Conservation (phyloP, 2,329 filamentous ascomycete genomes). For the Pseudocercospora vitis region DNA sequence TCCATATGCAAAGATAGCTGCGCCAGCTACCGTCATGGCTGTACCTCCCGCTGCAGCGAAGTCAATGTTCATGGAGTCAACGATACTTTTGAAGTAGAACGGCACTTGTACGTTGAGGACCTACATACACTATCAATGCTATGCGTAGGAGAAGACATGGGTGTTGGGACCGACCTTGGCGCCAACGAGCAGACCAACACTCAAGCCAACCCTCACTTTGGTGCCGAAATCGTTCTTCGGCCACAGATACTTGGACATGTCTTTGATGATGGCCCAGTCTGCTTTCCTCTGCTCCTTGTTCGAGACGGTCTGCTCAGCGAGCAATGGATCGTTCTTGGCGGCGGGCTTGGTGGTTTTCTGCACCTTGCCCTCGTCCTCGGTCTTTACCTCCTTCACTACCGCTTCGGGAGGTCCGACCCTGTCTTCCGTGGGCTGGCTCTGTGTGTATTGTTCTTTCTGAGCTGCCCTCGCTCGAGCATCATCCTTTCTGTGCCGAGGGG, state of each 20-base stretch:
- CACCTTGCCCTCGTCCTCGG: constrained; percentile 22
- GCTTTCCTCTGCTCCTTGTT: constrained; percentile 90
- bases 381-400: constrained; percentile 16
- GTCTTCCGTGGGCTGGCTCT: constrained; percentile 32
- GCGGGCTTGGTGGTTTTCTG: constrained; percentile 34
- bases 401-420: constrained; percentile 39
- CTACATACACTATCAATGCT: constrained; percentile 43
- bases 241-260: constrained; percentile 96
- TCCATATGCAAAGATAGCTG: constrained; percentile 88
- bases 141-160: constrained; percentile 13
- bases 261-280: constrained; percentile 97
- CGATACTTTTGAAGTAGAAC: constrained; percentile 98
- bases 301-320: constrained; percentile 63
- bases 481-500: constrained; percentile 47
- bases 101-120: constrained; percentile 95
- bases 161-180: constrained; percentile 65
- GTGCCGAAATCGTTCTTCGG: constrained; percentile 82
- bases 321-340: constrained; percentile 56
- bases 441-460: constrained; percentile 29
- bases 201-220: constrained; percentile 79
- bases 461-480: constrained; percentile 34
- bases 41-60: constrained; percentile 83
- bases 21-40: constrained; percentile 82
- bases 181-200: constrained; percentile 79
- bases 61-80: constrained; percentile 97